phyloP scores from a whole-genome alignment of 768 basidiomycete genomes.

The Holtermanniella nyarrowii region DNA sequence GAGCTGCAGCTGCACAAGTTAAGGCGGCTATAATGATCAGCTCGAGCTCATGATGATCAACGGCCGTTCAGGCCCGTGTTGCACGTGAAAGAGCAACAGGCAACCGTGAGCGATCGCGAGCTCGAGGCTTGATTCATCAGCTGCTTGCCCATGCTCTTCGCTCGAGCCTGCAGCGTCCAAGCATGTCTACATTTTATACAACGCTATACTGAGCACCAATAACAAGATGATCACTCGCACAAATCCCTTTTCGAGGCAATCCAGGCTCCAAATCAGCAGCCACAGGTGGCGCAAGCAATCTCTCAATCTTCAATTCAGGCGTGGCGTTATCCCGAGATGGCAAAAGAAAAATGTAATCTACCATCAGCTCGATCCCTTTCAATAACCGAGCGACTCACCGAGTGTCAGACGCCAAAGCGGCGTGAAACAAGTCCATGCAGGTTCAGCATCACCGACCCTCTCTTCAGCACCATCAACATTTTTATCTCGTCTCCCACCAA shows the following conservation, averaged over 20 bases:
- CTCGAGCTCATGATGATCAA: too few relatives aligned
- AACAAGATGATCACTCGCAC: constrained; percentile 79
- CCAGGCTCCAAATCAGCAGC: constrained; percentile 57
- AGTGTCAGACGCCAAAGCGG: constrained; percentile 74
- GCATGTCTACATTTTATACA: too few relatives aligned
- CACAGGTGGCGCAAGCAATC: constrained; percentile 55
- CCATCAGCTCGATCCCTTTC: constrained; percentile 1
- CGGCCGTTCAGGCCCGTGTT: too few relatives aligned
- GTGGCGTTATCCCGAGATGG: constrained; percentile 20
- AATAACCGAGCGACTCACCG: constrained; percentile 45
- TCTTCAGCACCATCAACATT: constrained; percentile 12
- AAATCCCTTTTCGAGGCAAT: constrained; percentile 66
- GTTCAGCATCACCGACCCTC: constrained; percentile 57
- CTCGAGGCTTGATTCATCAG: too few relatives aligned
- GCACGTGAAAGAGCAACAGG: too few relatives aligned
- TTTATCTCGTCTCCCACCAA: constrained; percentile 44
- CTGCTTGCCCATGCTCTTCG: too few relatives aligned
- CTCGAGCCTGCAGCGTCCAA: too few relatives aligned
- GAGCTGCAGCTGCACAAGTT: too few relatives aligned
- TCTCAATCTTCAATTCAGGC: constrained; percentile 42
- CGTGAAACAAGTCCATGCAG: constrained; percentile 80
- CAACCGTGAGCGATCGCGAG: too few relatives aligned
- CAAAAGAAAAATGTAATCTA: constrained; percentile 81
- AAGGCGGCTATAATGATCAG: too few relatives aligned
- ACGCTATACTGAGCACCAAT: constrained; percentile 51